Conservation (phyloP, 192 early-diverging fungal species). For the Coemansia sp. region DNA sequence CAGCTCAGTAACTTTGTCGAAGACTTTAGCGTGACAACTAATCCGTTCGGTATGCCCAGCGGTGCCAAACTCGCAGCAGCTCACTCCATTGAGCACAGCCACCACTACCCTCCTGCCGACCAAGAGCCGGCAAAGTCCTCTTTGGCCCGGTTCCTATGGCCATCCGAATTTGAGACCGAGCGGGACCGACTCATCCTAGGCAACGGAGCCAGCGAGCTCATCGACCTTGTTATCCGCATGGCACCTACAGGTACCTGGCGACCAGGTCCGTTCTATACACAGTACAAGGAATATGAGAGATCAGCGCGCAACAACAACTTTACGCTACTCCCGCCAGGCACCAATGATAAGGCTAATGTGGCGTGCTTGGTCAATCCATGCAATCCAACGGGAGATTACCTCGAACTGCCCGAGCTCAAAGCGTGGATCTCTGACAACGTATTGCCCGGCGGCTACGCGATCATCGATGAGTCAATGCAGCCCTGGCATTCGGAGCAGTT, state of each 20-base stretch:
- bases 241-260: conserved; percentile 82
- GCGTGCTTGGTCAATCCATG: conserved; percentile 91
- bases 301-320: conserved; percentile 78
- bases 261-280: conserved; percentile 80
- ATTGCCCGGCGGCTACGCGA: conserved; percentile 75
- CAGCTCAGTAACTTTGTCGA: conserved; percentile 88
- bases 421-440: conserved; percentile 78
- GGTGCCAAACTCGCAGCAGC: conserved; percentile 74
- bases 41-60: conserved; percentile 81
- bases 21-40: conserved; percentile 92
- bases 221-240: conserved; percentile 84
- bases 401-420: conserved; percentile 74
- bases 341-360: conserved; percentile 67
- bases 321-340: conserved; percentile 64
- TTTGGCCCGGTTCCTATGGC: conserved; percentile 82
- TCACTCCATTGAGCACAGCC: conserved; percentile 67
- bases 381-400: conserved; percentile 90
- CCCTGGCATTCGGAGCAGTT: conserved; percentile 86
- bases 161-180: conserved; percentile 60
- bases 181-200: conserved; percentile 75
- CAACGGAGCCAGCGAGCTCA: conserved; percentile 90
- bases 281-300: conserved; percentile 92
- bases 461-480: conserved; percentile 95
- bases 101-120: conserved; percentile 91
- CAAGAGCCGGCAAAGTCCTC: conserved; percentile 89